Evolutionary conservation across 352 stramenopile genomes (phyloP), one percentile per base, ranked within the genome.

Genomic region (Phytophthora nicotianae): DNA sequence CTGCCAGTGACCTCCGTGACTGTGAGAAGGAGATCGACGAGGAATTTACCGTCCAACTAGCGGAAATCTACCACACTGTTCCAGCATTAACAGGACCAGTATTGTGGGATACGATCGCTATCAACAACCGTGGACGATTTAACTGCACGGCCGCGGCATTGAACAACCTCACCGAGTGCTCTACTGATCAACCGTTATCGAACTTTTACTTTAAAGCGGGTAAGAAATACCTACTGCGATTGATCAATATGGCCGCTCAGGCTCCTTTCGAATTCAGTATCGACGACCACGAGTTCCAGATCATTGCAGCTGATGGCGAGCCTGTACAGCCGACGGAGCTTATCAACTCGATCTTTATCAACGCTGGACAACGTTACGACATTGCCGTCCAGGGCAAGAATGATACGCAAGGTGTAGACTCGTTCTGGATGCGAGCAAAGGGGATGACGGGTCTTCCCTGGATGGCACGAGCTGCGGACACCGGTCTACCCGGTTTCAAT

Each of bases 51-150:
- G 29, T 76, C 6, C 52, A 74, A 50, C 46, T 76, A 5, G 50
- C 14, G 0, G 67, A 79, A 32, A 65, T 66, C 17, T 76, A 76
- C n/a, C 71, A 79, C 49, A 45, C 50, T 0, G 9, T 3, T 21
- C 54, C 58, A 4, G 47, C 46, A 7, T 20, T 38, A n/a, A n/a
- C n/a, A 10, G 62, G 48, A 1, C 63, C 56, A 8, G 41, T 45
- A 11, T 33, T 76, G 2, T 73, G 62, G 61, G 63, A 79, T 49
- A 57, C 53, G 11, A 65, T 73, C 19, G 47, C 38, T 3, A 75
- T 79, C 41, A 76, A 76, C 47, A 65, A 70, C 27, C 68, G 17
- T n/a, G 67, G 71, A 17, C 71, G 71, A 21, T 77, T 69, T 46
- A 49, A 76, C 38, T 79, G 71, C 63, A 59, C 53, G 2, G 53